phyloP scores from a whole-genome alignment of 306 rosid genomes.

The Rubus idaeus region DNA sequence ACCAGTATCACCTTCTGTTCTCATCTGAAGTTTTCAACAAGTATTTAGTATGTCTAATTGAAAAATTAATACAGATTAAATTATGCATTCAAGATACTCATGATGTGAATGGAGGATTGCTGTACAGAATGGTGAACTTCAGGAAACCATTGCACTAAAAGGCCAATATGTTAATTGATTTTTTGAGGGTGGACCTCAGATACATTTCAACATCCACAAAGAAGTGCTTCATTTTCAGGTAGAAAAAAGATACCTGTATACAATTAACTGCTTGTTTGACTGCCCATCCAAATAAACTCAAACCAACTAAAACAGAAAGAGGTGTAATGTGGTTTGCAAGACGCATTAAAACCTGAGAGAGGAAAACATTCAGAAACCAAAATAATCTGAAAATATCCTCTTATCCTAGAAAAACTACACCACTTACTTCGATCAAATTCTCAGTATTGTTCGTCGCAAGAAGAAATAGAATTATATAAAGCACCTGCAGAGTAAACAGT shows the following conservation, averaged over 20 bases:
- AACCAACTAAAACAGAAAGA: conserved; percentile 51
- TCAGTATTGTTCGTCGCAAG: conserved; percentile 62
- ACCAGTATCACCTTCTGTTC: background rate
- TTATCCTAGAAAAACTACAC: conserved; percentile 10
- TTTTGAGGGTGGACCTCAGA: background rate
- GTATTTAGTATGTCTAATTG: background rate
- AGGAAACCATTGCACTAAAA: background rate
- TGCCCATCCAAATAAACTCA: conserved; percentile 85
- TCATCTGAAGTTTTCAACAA: background rate
- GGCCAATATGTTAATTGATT: background rate
- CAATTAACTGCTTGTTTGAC: conserved; percentile 82
- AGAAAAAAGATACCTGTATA: conserved; percentile 58
- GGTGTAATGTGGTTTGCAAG: conserved; percentile 46
- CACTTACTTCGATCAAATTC: conserved; percentile 69
- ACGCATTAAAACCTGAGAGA: conserved; percentile 60
- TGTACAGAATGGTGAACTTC: background rate
- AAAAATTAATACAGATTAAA: background rate
- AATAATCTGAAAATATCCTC: conserved; percentile 17
- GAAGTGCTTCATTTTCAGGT: background rate
- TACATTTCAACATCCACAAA: background rate
- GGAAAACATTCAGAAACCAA: conserved; percentile 28
- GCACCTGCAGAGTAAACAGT: conserved; percentile 59
- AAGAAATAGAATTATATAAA: conserved; percentile 74
- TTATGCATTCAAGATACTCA: background rate
- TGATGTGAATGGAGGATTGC: background rate